Base-by-base conservation (phyloP, 441 rosid species). In the Euphorbia celastroides region DNA sequence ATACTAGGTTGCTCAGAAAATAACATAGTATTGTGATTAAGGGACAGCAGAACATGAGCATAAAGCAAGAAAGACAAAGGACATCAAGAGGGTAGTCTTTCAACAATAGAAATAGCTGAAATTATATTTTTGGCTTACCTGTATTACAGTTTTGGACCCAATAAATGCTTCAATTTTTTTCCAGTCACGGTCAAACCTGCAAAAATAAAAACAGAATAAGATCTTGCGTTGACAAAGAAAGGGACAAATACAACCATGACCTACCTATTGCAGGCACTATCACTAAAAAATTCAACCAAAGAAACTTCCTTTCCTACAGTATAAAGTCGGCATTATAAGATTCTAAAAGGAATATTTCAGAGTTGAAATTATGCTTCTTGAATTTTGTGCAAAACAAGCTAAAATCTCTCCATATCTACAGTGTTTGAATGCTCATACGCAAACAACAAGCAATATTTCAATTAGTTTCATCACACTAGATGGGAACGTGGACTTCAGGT, bases 181-280 rank as follows among this genome's bases (percentile, higher is more conserved):
- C 98, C 98, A 93, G 70, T 93, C 98, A 44, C 97, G 88, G 73
- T 93, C 98, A 68, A 90, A 93, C 50, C 97, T 93, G 79, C 60
- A 69, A 62, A 32, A 38, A 38, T 38, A 14, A 9, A 38, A 9
- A 9, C 44, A 9, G 44, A 38, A 38, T 38, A 9, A 38, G 64
- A 5, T 10, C n/a, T 41, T 14, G 7, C 5, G 34, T 10, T 7
- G 25, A 48, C 5, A n/a, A 57, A 54, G n/a, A 11, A n/a, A n/a
- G n/a, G 16, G 14, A 50, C 48, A 23, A 32, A 31, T 34, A 58
- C 23, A 48, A 58, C 19, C 34, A 41, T 22, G 11, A 22, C 7
- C 22, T n/a, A 13, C 51, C 42, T 19, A 26, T 57, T 22, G 16
- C 70, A 12, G 38, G 55, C 27, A 44, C 30, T 27, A 13, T n/a